These are phyloP conservation scores for Aurantiochytrium sp. DNA, from an alignment of 108 stramenopile species.

Conservation along the genomic window DNA sequence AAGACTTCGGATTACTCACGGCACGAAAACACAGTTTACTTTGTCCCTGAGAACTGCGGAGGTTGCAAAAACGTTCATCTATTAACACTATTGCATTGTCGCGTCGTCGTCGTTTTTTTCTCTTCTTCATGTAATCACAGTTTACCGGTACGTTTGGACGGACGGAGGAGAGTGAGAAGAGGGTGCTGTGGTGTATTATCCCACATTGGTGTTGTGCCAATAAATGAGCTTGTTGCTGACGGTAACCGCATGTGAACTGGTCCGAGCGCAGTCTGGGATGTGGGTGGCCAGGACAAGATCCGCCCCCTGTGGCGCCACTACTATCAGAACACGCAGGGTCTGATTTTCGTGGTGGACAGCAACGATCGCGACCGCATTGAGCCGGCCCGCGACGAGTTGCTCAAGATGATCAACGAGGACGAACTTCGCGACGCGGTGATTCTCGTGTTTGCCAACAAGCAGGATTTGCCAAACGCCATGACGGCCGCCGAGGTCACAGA, in stretches of 20 bases:
- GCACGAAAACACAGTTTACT: too few relatives aligned
- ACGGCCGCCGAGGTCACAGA: constrained; percentile 85
- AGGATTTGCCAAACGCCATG: constrained; percentile 94
- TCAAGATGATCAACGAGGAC: constrained; percentile 88
- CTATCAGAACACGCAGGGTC: constrained; percentile 94
- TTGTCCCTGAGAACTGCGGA: too few relatives aligned
- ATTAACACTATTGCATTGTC: too few relatives aligned
- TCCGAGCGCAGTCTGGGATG: constrained; percentile 78
- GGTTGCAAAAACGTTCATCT: too few relatives aligned
- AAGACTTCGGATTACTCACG: too few relatives aligned
- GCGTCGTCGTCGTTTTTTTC: too few relatives aligned
- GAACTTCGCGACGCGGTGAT: constrained; percentile 84
- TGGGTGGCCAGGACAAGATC: constrained; percentile 97
- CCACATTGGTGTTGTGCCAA: too few relatives aligned
- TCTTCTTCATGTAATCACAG: not conserved
- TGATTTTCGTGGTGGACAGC: constrained; percentile 96
- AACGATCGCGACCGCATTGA: constrained; percentile 93
- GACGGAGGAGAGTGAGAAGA: not conserved
- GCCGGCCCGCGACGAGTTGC: constrained; percentile 82
- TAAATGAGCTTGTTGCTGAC: too few relatives aligned
- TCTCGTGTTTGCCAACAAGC: constrained; percentile 95
- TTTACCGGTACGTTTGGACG: not conserved
- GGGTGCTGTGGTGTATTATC: not conserved
- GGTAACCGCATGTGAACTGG: constrained; percentile 42
- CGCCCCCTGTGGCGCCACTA: constrained; percentile 97